phyloP scores from a whole-genome alignment of 2,329 filamentous ascomycete species.

The Lachnellula willkommii region DNA sequence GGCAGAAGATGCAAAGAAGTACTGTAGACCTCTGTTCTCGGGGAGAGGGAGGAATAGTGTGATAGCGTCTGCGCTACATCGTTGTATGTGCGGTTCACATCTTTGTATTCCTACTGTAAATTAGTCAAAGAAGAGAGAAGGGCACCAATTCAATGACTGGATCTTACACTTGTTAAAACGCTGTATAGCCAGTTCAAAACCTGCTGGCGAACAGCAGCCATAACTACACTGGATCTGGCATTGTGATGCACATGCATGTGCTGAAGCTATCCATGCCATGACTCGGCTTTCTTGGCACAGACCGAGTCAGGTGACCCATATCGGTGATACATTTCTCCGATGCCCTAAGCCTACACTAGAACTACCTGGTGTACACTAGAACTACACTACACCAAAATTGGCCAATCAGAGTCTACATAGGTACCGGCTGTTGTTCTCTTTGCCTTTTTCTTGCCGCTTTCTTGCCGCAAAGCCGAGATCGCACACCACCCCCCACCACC shows the following conservation, averaged over 20 bases:
- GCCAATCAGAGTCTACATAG: neutral
- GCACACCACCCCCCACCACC: neutral
- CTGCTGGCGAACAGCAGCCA: constrained; percentile 72
- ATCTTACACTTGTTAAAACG: constrained; percentile 68
- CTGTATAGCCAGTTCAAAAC: constrained; percentile 94
- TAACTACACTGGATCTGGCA: constrained; percentile 19
- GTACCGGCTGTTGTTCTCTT: neutral
- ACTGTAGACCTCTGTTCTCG: constrained; percentile 95
- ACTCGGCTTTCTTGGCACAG: constrained; percentile 8
- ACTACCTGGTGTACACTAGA: neutral
- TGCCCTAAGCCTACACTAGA: too few species aligned
- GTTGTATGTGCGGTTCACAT: constrained; percentile 88
- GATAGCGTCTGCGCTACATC: constrained; percentile 81
- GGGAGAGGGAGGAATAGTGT: constrained; percentile 72
- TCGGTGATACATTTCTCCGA: too few species aligned
- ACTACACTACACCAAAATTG: too few species aligned
- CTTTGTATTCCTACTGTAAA: constrained; percentile 73
- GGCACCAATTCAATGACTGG: neutral
- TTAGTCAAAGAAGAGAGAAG: constrained; percentile 8
- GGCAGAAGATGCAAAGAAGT: constrained; percentile 21
- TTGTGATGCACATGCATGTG: constrained; percentile 11
- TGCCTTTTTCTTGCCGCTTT: neutral
- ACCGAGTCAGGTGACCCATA: constrained; percentile 10
- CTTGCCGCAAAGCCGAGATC: constrained; percentile 1
- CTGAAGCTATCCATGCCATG: constrained; percentile 19